phyloP scores from a whole-genome alignment of 805 yeast species.

The Candida ulmi region DNA sequence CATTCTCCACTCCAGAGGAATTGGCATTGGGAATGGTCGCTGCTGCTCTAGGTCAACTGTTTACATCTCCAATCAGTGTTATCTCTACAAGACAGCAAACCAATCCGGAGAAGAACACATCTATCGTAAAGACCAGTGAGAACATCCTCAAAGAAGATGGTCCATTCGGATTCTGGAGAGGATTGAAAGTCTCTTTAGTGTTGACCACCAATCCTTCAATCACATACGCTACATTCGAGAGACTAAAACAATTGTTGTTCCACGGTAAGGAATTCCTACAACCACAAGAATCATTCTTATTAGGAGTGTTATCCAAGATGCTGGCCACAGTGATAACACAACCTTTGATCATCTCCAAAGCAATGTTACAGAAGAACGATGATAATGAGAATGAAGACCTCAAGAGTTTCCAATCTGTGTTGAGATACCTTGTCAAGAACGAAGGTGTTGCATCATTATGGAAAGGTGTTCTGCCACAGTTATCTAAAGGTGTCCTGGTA shows the following conservation, averaged over 20 bases:
- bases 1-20: conserved; percentile 56
- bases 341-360: conserved; percentile 81
- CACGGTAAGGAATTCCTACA: conserved; percentile 33
- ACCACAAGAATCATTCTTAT: conserved; percentile 58
- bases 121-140: conserved; percentile 36
- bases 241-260: conserved; percentile 49
- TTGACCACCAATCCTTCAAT: conserved; percentile 81
- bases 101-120: conserved; percentile 25
- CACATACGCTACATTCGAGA: conserved; percentile 76
- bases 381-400: conserved; percentile 38
- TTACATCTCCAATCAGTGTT: conserved; percentile 78
- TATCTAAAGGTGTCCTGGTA: conserved; percentile 77
- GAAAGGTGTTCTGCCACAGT: no score
- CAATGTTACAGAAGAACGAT: conserved; percentile 57
- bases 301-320: conserved; percentile 79
- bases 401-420: conserved; percentile 56
- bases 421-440: conserved; percentile 50
- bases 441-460: conserved; percentile 78
- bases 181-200: conserved; percentile 73
- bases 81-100: conserved; percentile 66
- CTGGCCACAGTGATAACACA: conserved; percentile 78
- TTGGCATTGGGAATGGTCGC: conserved; percentile 72
- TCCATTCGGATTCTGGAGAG: conserved; percentile 71
- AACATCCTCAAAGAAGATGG: conserved; percentile 62
- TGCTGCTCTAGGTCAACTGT: conserved; percentile 74